phyloP scores from a whole-genome alignment of 225 moss, liverwort and hornwort genomes.

The Anthoceros angustus region DNA sequence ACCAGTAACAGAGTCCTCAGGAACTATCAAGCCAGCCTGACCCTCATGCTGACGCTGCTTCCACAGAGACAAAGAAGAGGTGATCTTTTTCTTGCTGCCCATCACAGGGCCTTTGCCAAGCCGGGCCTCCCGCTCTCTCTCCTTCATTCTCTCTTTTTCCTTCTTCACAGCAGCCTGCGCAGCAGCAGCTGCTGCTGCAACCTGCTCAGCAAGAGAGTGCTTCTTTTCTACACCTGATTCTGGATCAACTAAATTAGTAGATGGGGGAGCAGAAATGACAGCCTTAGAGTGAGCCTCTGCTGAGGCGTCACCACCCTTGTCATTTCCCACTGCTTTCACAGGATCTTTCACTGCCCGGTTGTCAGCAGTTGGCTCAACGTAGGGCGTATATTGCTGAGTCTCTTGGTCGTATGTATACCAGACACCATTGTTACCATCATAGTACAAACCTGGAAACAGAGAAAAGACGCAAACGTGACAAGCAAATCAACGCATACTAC shows the following conservation, averaged over 20 bases:
- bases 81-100: slow-evolving; percentile 90
- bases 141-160: slow-evolving; percentile 88
- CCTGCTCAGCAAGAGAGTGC: slow-evolving; percentile 82
- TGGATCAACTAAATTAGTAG: slow-evolving; percentile 39
- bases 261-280: slow-evolving; percentile 79
- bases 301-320: slow-evolving; percentile 19
- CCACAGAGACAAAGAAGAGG: slow-evolving; percentile 87
- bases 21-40: slow-evolving; percentile 17
- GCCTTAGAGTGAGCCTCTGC: slow-evolving; percentile 38
- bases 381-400: slow-evolving; percentile 63
- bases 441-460: slow-evolving; percentile 49
- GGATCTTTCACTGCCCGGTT: slow-evolving; percentile 15
- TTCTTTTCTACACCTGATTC: slow-evolving; percentile 48
- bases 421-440: slow-evolving; percentile 82
- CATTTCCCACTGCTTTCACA: slow-evolving; percentile 19
- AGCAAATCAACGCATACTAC: neutral
- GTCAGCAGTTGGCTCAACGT: slow-evolving; percentile 36
- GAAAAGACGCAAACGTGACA: neutral
- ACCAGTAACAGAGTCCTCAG: slow-evolving; percentile 20
- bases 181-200: slow-evolving; percentile 91
- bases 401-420: slow-evolving; percentile 96
- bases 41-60: slow-evolving; percentile 92
- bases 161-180: slow-evolving; percentile 75
- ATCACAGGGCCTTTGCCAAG: slow-evolving; percentile 62
- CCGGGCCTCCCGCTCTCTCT: slow-evolving; percentile 81